phyloP scores from a whole-genome alignment of 2,329 filamentous ascomycete species.

The Aureobasidium melanogenum region DNA sequence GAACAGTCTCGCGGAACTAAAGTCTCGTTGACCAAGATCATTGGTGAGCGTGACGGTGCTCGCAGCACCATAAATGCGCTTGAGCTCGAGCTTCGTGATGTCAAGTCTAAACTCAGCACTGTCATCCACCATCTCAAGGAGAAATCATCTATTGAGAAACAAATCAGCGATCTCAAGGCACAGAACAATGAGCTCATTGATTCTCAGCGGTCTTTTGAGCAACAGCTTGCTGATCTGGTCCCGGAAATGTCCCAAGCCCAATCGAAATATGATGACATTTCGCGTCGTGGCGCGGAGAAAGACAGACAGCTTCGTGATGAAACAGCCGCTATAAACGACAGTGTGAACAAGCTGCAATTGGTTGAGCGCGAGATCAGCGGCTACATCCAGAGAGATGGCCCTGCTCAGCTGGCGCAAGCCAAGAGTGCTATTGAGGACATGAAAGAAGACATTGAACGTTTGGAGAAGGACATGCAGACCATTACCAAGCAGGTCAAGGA shows the following conservation, averaged over 20 bases:
- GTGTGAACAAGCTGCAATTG: conserved; percentile 66
- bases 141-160: conserved; percentile 60
- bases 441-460: conserved; percentile 54
- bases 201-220: conserved; percentile 59
- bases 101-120: conserved; percentile 61
- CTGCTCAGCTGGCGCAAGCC: conserved; percentile 59
- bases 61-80: conserved; percentile 57
- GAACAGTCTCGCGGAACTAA: conserved; percentile 61
- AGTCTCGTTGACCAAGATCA: conserved; percentile 55
- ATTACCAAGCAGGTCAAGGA: conserved; percentile 66
- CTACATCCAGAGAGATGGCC: conserved; percentile 69
- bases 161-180: conserved; percentile 65
- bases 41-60: conserved; percentile 61
- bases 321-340: conserved; percentile 62
- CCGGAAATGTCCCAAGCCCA: conserved; percentile 70
- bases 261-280: conserved; percentile 66
- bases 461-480: conserved; percentile 59
- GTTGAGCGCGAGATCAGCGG: conserved; percentile 69
- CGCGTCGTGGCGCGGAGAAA: conserved; percentile 59
- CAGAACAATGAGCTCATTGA: conserved; percentile 61
- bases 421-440: conserved; percentile 52
- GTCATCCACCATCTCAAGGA: conserved; percentile 70
- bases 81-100: conserved; percentile 69
- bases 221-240: conserved; percentile 62
- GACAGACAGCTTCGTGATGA: conserved; percentile 65